Evolutionary conservation across 306 rosid species (phyloP), one percentile per base, ranked within the genome.

Genomic region (Quercus berberidifolia): DNA sequence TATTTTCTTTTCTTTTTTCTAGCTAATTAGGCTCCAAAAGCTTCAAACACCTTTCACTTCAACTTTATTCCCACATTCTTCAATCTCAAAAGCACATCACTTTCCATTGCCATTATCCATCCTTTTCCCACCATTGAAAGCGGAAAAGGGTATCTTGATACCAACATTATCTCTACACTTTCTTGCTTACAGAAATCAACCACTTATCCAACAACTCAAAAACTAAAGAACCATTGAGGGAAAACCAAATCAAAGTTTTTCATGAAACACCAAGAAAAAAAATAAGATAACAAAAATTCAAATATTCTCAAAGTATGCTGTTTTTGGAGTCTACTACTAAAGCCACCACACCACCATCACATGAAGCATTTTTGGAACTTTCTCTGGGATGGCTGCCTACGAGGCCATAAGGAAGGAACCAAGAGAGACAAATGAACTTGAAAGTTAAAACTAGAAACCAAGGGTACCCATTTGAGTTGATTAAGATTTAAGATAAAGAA

Each of bases 81-180:
- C 82, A 71, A 43, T 56, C 55, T 73, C 77, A 83, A 79, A 87
- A 78, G 71, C 58, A 71, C 74, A 54, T 74, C 82, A 5, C 79
- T 86, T 77, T 35, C 35, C 57, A 56, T 35, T 38, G 41, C 79
- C 84, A 83, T 69, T 70, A 35, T 64, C 46, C 71, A 55, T 43
- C 52, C 64, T 77, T 33, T 76, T 62, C 74, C 69, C 69, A 14
- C 13, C 74, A 63, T 75, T 74, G 81, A 82, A 90, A 81, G 81
- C 60, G 28, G 69, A 79, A 63, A 62, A 65, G 43, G 63, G 68
- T 31, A 56, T n/a, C 70, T 30, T 49, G 74, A 76, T 31, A 55
- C 75, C 19, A 60, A 65, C 74, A 52, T 74, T 41, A 46, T 63
- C 80, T 35, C 76, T 54, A 23, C 55, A 60, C 73, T 74, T 75